These are phyloP conservation scores for Backusella sp. DNA, from an alignment of 192 early-diverging fungal species.

Conservation along the genomic window DNA sequence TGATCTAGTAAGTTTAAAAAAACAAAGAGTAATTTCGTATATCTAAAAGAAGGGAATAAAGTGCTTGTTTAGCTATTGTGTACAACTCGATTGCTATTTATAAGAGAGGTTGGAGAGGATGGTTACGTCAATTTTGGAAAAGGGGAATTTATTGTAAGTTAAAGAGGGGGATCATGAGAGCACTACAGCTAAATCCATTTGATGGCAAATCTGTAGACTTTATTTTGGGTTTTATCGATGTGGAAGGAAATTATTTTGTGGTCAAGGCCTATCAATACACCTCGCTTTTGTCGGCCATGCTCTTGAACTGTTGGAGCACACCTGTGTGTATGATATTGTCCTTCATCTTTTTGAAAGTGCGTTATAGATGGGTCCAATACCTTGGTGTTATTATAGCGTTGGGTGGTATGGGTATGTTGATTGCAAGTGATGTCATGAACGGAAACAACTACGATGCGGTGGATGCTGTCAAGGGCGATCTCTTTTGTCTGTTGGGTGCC, in stretches of 20 bases:
- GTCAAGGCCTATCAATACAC: slow-evolving; percentile 78
- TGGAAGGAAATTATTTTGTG: slow-evolving; percentile 83
- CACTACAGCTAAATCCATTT: not conserved
- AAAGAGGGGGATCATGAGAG: not conserved
- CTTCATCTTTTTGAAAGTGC: slow-evolving; percentile 60
- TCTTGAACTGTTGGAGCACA: slow-evolving; percentile 76
- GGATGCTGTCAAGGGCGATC: slow-evolving; percentile 65
- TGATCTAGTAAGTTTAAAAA: slow-evolving; percentile 51
- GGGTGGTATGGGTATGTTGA: slow-evolving; percentile 65
- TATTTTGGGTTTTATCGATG: slow-evolving; percentile 66
- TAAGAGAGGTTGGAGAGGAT: slow-evolving; percentile 48
- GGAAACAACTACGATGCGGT: slow-evolving; percentile 55
- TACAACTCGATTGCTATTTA: slow-evolving; percentile 50
- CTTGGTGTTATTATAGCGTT: slow-evolving; percentile 68
- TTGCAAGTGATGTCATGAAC: slow-evolving; percentile 63
- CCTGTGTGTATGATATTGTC: slow-evolving; percentile 73
- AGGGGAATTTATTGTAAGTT: slow-evolving; percentile 47
- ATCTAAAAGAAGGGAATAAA: not conserved
- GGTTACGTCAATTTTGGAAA: slow-evolving; percentile 41
- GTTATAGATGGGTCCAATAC: slow-evolving; percentile 66
- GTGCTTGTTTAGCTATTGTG: slow-evolving; percentile 59
- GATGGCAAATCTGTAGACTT: slow-evolving; percentile 35
- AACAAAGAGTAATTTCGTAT: not conserved
- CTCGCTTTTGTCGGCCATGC: slow-evolving; percentile 71
- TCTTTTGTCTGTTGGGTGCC: slow-evolving; percentile 71